A percentile compares a stretch with the other conserved stretches of the same genome.
phyloP scores from a whole-genome alignment of 1,284 basidiomycete genomes.

The Microbotryomycetes sp. region DNA sequence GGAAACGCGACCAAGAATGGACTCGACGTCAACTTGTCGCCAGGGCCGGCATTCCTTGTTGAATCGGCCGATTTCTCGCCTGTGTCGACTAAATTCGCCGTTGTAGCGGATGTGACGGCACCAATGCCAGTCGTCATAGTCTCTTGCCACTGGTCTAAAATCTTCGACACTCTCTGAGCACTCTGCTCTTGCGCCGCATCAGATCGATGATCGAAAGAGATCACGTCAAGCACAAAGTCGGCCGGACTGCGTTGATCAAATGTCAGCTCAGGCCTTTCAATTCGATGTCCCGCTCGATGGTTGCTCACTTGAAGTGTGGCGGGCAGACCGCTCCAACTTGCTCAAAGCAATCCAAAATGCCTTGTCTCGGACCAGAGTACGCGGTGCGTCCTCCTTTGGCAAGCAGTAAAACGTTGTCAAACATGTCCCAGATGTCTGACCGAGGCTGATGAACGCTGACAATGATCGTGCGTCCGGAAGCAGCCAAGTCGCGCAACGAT shows the following conservation, averaged over 20 bases:
- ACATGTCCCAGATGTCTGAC: conserved; percentile 47
- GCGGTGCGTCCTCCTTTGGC: conserved; percentile 50
- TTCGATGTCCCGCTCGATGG: not conserved
- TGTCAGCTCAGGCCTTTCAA: not conserved
- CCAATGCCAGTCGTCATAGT: not conserved
- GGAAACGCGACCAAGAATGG: conserved; percentile 25
- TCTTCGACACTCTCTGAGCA: conserved; percentile 1
- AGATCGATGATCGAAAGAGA: conserved; percentile 19
- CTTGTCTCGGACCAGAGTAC: conserved; percentile 39
- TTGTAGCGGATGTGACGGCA: not conserved
- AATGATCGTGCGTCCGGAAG: conserved; percentile 51
- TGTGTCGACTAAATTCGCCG: not conserved
- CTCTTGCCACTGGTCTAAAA: conserved; percentile 9
- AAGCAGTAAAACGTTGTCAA: conserved; percentile 50
- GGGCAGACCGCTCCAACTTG: conserved; percentile 37
- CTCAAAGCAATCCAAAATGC: conserved; percentile 41
- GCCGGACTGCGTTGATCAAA: conserved; percentile 12
- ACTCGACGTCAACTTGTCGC: conserved; percentile 7
- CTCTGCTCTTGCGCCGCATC: conserved; percentile 2
- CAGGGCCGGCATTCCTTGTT: not conserved
- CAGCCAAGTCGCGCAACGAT: conserved; percentile 49
- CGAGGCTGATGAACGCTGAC: conserved; percentile 53
- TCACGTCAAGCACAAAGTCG: conserved; percentile 33
- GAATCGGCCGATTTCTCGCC: not conserved
- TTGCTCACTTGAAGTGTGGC: conserved; percentile 25